Percentiles rank a stretch among this genome's conserved stretches.
Conservation (phyloP, 208 protist species). For the Phytomonas francai region DNA sequence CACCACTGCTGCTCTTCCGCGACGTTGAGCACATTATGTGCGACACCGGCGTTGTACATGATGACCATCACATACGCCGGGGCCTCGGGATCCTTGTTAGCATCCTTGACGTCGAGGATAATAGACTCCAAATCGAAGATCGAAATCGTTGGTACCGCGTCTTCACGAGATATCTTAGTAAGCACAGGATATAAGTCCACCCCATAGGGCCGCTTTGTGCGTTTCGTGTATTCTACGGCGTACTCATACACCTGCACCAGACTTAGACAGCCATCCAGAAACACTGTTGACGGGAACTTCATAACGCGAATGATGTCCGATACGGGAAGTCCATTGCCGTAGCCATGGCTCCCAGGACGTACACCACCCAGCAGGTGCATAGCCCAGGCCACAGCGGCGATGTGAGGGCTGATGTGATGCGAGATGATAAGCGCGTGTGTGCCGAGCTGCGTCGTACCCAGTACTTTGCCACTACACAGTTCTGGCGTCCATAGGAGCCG, state of each 20-base stretch:
- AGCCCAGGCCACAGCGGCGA: constrained; percentile 80
- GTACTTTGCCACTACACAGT: constrained; percentile 78
- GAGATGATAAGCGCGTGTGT: constrained; percentile 63
- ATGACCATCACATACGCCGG: constrained; percentile 80
- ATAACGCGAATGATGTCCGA: constrained; percentile 76
- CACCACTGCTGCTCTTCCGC: constrained; percentile 74
- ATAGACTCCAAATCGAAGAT: constrained; percentile 84
- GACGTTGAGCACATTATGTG: constrained; percentile 84
- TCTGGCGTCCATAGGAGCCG: constrained; percentile 71
- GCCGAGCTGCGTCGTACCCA: constrained; percentile 64
- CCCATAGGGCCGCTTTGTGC: constrained; percentile 30
- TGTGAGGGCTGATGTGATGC: constrained; percentile 76
- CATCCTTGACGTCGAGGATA: constrained; percentile 61
- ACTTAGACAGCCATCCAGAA: constrained; percentile 62
- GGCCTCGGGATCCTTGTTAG: constrained; percentile 62
- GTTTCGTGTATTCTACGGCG: constrained; percentile 50
- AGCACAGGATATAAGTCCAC: constrained; percentile 73
- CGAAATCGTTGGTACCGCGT: constrained; percentile 84
- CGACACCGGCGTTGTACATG: constrained; percentile 85
- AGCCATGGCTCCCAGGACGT: constrained; percentile 48
- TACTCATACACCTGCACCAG: constrained; percentile 83
- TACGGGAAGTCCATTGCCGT: constrained; percentile 77
- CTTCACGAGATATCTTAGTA: constrained; percentile 79
- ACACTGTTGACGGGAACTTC: constrained; percentile 65
- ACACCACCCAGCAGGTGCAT: constrained; percentile 79